Evolutionary conservation across 2,329 filamentous ascomycete species (phyloP).

Genomic region (Plenodomus biglobosus): DNA sequence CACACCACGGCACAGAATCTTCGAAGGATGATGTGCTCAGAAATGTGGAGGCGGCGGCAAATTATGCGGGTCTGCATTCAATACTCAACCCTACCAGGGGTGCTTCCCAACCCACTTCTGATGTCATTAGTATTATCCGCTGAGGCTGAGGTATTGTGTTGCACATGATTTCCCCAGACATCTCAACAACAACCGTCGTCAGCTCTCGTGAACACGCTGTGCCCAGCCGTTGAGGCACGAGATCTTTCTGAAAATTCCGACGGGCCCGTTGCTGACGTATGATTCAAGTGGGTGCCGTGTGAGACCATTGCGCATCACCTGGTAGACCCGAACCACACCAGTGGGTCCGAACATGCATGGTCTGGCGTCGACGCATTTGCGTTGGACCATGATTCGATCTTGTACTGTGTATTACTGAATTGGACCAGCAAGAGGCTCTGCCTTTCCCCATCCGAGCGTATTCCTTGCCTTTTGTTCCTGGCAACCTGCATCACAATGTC

Average conservation of each 20-base stretch:
- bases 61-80: constrained; percentile 16
- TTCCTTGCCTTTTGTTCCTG: constrained; percentile 27
- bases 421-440: constrained; percentile 36
- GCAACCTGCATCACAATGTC: constrained; percentile 16
- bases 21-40: constrained; percentile 4
- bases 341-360: constrained; percentile 23
- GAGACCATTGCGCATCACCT: constrained; percentile 32
- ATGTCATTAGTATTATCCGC: neutral
- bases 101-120: constrained; percentile 9
- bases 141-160: constrained; percentile 10
- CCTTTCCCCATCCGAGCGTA: constrained; percentile 39
- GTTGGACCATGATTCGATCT: constrained; percentile 22
- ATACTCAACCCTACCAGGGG: constrained; percentile 21
- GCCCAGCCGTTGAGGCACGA: constrained; percentile 4
- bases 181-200: constrained; percentile 1
- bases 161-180: neutral
- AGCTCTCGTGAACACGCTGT: constrained; percentile 16
- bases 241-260: constrained; percentile 21
- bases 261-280: constrained; percentile 22
- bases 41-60: constrained; percentile 19
- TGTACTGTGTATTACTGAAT: constrained; percentile 13
- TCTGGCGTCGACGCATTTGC: constrained; percentile 26
- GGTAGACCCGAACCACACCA: constrained; percentile 32
- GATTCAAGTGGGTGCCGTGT: constrained; percentile 17
- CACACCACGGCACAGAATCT: neutral